phyloP scores from a whole-genome alignment of 306 rosid species.

The Ormosia semicastrata region DNA sequence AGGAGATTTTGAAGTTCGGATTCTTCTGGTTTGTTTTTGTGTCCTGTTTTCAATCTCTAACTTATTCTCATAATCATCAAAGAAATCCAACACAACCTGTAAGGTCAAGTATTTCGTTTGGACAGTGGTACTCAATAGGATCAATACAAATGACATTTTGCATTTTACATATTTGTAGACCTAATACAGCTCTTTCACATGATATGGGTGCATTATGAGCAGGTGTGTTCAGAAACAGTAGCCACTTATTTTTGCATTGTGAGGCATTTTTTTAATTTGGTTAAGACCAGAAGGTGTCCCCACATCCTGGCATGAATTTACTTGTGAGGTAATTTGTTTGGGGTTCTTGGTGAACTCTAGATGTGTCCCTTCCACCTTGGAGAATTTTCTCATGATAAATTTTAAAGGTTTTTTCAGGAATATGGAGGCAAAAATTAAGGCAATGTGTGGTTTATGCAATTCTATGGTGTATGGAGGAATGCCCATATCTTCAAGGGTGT shows the following conservation, averaged over 20 bases:
- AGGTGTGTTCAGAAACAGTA: not conserved
- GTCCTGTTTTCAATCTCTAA: not conserved
- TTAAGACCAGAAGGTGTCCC: slow-evolving; percentile 1
- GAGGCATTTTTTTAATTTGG: not conserved
- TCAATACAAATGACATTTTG: not conserved
- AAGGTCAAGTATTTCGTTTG: not conserved
- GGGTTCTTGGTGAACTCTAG: not conserved
- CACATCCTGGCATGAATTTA: not conserved
- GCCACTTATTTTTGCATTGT: not conserved
- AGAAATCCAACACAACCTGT: not conserved
- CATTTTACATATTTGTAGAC: not conserved
- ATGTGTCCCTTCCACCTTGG: not conserved
- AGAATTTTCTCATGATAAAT: not conserved
- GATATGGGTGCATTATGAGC: not conserved
- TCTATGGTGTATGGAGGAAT: not conserved
- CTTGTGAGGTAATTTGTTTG: not conserved
- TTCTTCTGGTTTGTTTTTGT: slow-evolving; percentile 5
- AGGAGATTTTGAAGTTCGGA: too few relatives aligned
- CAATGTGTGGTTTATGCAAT: not conserved
- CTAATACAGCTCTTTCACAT: not conserved
- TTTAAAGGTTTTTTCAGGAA: not conserved
- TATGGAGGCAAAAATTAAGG: not conserved
- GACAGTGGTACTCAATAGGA: not conserved
- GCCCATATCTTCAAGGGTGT: not conserved
- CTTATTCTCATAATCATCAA: not conserved